Base-by-base conservation (phyloP, 371 early-diverging fungal genomes). In the Syncephalis fuscata region DNA sequence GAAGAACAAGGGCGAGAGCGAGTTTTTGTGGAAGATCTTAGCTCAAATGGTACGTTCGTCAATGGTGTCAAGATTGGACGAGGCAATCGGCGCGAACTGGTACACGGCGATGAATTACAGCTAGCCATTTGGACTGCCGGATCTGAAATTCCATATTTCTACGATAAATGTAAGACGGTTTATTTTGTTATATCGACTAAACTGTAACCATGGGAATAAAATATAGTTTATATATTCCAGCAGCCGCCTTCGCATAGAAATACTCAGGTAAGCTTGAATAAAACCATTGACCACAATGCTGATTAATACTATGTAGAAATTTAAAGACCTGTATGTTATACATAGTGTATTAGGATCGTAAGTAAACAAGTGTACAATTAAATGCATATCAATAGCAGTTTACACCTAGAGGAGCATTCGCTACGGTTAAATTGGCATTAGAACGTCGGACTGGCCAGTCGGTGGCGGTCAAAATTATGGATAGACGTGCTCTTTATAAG, bases 1-100 rank as follows among this genome's bases (percentile, higher is more conserved):
- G 9, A 19, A 15, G 27, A 10, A 2, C 36, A 51, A 37, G n/a
- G 17, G 36, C 21, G 42, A 14, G 32, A 24, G 8, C 14, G 49
- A 19, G 27, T 56, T 45, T 61, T 59, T 37, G 46, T 66, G 7
- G 46, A 60, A 39, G 60, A 56, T 49, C 52, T 58, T 50, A 83
- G 84, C 61, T 67, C 74, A 8, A 85, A 88, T 53, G 88, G 88
- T 19, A 85, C 83, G 0, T 83, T 55, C 51, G 72, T 85, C 26
- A 83, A 81, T 58, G 77, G 72, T 10, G 46, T 48, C 23, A 52
- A 59, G 10, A 59, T 85, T n/a, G 64, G 60, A 0, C 56, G 60
- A 7, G 65, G 63, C 48, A 50, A 67, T 41, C 66, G 76, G 7
- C 52, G 67, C 4, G 54, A 74, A 50, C 66, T 87, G 32, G 61